A percentile compares a stretch with the other conserved stretches of the same genome.
phyloP scores from a whole-genome alignment of 1,284 basidiomycete species.

The Heliocybe sulcata region DNA sequence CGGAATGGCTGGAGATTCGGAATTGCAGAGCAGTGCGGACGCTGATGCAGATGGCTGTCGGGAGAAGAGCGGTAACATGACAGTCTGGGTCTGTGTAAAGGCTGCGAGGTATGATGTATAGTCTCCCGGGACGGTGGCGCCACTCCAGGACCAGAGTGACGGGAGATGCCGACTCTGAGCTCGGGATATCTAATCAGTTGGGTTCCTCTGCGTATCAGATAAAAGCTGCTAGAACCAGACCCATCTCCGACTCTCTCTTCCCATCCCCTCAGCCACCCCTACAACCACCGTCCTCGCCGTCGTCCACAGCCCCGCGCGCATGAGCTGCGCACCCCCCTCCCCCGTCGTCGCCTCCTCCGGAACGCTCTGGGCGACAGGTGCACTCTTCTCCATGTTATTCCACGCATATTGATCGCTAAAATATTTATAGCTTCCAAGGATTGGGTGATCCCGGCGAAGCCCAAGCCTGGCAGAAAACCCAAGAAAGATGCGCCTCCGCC shows the following conservation, averaged over 20 bases:
- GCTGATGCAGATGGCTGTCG: neutral
- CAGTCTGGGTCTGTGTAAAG: too few species aligned
- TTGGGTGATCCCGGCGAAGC: constrained; percentile 86
- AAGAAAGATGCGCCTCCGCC: constrained; percentile 52
- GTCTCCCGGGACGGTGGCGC: neutral
- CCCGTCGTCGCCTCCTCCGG: constrained; percentile 31
- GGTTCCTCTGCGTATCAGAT: neutral
- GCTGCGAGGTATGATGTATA: neutral
- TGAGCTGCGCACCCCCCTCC: constrained; percentile 21
- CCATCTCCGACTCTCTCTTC: constrained; percentile 6
- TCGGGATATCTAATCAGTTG: constrained; percentile 25
- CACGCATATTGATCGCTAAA: constrained; percentile 9
- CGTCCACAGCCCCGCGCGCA: constrained; percentile 10
- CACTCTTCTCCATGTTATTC: constrained; percentile 7
- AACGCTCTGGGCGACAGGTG: constrained; percentile 49
- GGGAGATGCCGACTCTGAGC: constrained; percentile 3
- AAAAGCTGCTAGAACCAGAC: neutral
- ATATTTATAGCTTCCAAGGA: constrained; percentile 67
- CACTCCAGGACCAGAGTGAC: neutral
- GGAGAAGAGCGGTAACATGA: neutral
- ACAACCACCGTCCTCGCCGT: constrained; percentile 11
- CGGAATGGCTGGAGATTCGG: neutral
- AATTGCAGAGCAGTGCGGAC: too few species aligned
- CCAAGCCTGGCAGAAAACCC: constrained; percentile 86
- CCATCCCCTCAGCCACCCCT: constrained; percentile 12